phyloP scores from a whole-genome alignment of 2,329 filamentous ascomycete genomes.

The Penicillium polonicum region DNA sequence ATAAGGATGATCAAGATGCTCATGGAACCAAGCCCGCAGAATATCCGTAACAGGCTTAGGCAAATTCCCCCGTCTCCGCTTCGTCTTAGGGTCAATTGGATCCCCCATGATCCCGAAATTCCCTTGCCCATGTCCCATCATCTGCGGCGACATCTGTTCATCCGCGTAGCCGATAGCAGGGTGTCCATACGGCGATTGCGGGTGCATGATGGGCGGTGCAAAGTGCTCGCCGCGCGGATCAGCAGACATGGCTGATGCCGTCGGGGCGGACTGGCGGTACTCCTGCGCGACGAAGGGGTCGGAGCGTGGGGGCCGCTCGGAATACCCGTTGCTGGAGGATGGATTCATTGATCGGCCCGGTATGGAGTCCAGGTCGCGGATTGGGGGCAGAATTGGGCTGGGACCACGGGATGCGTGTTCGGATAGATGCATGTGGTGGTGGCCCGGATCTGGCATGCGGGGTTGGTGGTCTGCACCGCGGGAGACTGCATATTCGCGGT shows the following conservation, averaged over 20 bases:
- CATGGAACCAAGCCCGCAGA: constrained; percentile 74
- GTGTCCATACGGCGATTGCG: constrained; percentile 31
- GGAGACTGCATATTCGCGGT: constrained; percentile 29
- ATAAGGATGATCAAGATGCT: constrained; percentile 78
- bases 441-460: constrained; percentile 23
- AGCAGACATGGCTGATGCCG: constrained; percentile 25
- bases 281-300: constrained; percentile 29
- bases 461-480: constrained; percentile 15
- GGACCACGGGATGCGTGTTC: constrained; percentile 33
- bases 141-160: constrained; percentile 34
- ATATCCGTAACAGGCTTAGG: constrained; percentile 88
- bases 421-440: constrained; percentile 20
- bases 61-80: constrained; percentile 73
- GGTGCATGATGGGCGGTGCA: constrained; percentile 26
- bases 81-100: constrained; percentile 41
- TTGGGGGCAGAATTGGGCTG: constrained; percentile 39
- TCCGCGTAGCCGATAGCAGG: constrained; percentile 32
- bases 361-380: constrained; percentile 38
- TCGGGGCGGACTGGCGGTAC: constrained; percentile 21
- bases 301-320: constrained; percentile 29
- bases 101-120: constrained; percentile 43
- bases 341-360: constrained; percentile 29
- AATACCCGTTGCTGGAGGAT: constrained; percentile 19
- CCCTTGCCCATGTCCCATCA: constrained; percentile 32
- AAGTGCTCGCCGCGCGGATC: constrained; percentile 27